Percentiles rank a stretch among this genome's conserved stretches.
Conservation (phyloP, 2,329 filamentous ascomycete genomes). For the Pseudonectria buxi region DNA sequence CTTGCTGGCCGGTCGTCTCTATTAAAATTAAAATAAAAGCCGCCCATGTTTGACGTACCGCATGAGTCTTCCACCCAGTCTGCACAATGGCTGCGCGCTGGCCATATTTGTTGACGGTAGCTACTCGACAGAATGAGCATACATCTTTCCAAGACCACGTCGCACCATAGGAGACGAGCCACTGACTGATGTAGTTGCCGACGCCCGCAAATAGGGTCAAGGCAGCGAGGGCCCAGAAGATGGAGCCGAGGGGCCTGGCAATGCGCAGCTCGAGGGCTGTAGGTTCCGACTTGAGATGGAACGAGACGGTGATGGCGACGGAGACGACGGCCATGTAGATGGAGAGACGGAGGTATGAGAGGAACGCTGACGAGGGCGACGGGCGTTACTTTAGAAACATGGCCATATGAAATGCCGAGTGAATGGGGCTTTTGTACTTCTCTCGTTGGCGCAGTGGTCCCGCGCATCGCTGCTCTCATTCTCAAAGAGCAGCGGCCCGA, state of each 20-base stretch:
- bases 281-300: slow-evolving; percentile 75
- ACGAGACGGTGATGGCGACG: slow-evolving; percentile 85
- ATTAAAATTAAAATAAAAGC: no score
- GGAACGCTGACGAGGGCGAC: slow-evolving; percentile 50
- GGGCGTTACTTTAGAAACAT: not conserved
- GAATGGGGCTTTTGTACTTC: slow-evolving; percentile 40
- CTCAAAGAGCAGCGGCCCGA: slow-evolving; percentile 65
- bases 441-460: slow-evolving; percentile 73
- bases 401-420: not conserved
- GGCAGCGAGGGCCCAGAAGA: slow-evolving; percentile 81
- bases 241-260: slow-evolving; percentile 73
- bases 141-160: not conserved
- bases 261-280: slow-evolving; percentile 65
- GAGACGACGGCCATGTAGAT: slow-evolving; percentile 88
- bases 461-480: slow-evolving; percentile 69
- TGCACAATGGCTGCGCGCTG: slow-evolving; percentile 77
- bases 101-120: slow-evolving; percentile 74
- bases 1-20: no score
- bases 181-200: slow-evolving; percentile 75
- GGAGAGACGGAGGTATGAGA: slow-evolving; percentile 83
- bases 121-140: slow-evolving; percentile 24
- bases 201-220: slow-evolving; percentile 71
- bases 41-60: slow-evolving; percentile 43
- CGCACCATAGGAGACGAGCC: not conserved
- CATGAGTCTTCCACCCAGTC: slow-evolving; percentile 86